Conservation (phyloP, 495 filamentous ascomycete genomes). For the Aspergillus panamensis region DNA sequence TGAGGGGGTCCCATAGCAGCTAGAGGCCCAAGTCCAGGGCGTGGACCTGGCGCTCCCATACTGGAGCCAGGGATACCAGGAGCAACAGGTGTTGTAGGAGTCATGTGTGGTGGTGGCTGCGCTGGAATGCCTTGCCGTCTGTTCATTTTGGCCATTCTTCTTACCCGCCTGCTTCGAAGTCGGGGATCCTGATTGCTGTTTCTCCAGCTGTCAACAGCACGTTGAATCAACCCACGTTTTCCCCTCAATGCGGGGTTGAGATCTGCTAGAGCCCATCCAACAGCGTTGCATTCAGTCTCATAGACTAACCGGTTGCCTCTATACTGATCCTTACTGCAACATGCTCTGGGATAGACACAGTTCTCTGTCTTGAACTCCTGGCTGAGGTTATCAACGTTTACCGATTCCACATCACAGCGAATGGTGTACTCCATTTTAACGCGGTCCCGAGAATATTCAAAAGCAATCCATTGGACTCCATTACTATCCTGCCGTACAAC, state of each 20-base stretch:
- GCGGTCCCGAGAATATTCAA: slow-evolving; percentile 94
- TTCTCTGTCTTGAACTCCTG: slow-evolving; percentile 95
- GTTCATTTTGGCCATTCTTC: slow-evolving; percentile 92
- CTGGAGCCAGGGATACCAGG: slow-evolving; percentile 49
- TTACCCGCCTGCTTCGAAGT: slow-evolving; percentile 83
- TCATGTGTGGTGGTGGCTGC: slow-evolving; percentile 46
- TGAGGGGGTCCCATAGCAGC: slow-evolving; percentile 60
- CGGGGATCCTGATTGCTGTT: slow-evolving; percentile 97
- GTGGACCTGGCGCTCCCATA: slow-evolving; percentile 45
- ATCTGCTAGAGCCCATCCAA: slow-evolving; percentile 93
- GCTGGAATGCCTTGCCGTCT: slow-evolving; percentile 58
- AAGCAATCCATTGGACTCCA: slow-evolving; percentile 98
- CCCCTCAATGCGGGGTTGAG: slow-evolving; percentile 86
- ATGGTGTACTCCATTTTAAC: slow-evolving; percentile 99
- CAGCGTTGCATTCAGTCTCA: slow-evolving; percentile 97
- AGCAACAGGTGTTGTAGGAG: slow-evolving; percentile 49
- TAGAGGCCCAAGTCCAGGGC: slow-evolving; percentile 53
- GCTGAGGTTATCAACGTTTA: slow-evolving; percentile 80
- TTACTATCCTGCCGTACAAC: slow-evolving; percentile 95
- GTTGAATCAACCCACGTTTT: slow-evolving; percentile 92
- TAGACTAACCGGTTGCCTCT: slow-evolving; percentile 91
- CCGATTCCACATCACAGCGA: slow-evolving; percentile 94
- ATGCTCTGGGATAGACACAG: slow-evolving; percentile 94
- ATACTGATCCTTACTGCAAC: slow-evolving; percentile 93
- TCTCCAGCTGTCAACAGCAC: slow-evolving; percentile 96